Evolutionary conservation across 345 rosid species (phyloP).

Genomic region (Lenwebbia sp.): DNA sequence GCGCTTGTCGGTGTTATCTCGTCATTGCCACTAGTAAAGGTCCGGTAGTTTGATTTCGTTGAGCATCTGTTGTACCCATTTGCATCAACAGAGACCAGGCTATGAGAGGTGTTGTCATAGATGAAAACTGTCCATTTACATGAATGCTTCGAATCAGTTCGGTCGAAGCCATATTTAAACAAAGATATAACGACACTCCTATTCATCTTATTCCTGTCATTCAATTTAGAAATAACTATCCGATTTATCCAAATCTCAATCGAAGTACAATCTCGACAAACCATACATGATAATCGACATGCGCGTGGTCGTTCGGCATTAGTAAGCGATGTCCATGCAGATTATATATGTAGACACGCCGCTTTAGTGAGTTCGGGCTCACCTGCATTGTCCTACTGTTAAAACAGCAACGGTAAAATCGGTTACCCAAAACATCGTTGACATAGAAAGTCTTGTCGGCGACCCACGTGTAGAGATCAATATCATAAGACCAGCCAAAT

Average conservation of each 20-base stretch:
- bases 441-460: not conserved
- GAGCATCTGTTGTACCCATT: not conserved
- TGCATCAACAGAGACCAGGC: not conserved
- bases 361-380: not conserved
- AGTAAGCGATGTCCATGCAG: not conserved
- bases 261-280: not conserved
- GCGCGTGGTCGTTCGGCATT: not conserved
- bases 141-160: no score
- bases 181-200: not conserved
- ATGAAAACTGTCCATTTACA: not conserved
- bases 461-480: not conserved
- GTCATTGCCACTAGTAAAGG: not conserved
- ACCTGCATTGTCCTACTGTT: not conserved
- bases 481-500: not conserved
- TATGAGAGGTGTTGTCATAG: not conserved
- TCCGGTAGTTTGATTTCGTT: not conserved
- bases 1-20: not conserved
- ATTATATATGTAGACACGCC: not conserved
- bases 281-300: not conserved
- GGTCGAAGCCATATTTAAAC: no score
- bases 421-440: not conserved
- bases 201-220: not conserved
- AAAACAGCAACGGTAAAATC: not conserved
- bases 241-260: not conserved
- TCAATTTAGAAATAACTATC: not conserved